A percentile compares a stretch with the other conserved stretches of the same genome.
Conservation (phyloP, 495 filamentous ascomycete species). For the Platismatia glauca region DNA sequence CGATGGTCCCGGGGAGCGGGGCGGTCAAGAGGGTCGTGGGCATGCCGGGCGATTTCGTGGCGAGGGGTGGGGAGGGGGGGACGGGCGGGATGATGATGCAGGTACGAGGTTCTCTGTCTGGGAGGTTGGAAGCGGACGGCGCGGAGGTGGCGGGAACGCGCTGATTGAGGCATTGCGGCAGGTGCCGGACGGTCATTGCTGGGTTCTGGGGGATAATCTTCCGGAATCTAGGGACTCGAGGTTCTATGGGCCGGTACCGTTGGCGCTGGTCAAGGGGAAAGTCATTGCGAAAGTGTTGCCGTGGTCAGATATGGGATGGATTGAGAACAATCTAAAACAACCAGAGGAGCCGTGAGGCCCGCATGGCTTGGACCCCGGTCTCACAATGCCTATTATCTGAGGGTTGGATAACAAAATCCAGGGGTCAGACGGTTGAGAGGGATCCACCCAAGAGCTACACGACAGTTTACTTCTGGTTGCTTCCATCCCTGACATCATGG, state of each 20-base stretch:
- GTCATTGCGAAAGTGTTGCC: conserved; percentile 60
- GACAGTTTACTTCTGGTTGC: too few species aligned
- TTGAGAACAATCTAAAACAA: conserved; percentile 41
- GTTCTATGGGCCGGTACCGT: conserved; percentile 72
- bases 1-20: conserved; percentile 50
- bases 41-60: conserved; percentile 83
- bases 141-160: background rate
- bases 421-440: too few species aligned
- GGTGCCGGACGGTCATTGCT: conserved; percentile 87
- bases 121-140: conserved; percentile 4
- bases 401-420: background rate
- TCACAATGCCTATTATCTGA: background rate
- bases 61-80: conserved; percentile 47
- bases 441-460: too few species aligned
- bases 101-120: conserved; percentile 43
- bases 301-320: conserved; percentile 42
- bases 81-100: conserved; percentile 66
- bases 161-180: conserved; percentile 25
- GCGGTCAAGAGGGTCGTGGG: conserved; percentile 79
- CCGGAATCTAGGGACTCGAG: conserved; percentile 78
- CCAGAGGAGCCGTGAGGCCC: conserved; percentile 5
- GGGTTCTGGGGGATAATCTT: conserved; percentile 80
- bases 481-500: too few species aligned
- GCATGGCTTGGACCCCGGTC: background rate
- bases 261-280: conserved; percentile 79